A percentile compares a stretch with the other conserved stretches of the same genome.
Conservation (phyloP, 2,329 filamentous ascomycete genomes). For the Ophiostoma sp. region DNA sequence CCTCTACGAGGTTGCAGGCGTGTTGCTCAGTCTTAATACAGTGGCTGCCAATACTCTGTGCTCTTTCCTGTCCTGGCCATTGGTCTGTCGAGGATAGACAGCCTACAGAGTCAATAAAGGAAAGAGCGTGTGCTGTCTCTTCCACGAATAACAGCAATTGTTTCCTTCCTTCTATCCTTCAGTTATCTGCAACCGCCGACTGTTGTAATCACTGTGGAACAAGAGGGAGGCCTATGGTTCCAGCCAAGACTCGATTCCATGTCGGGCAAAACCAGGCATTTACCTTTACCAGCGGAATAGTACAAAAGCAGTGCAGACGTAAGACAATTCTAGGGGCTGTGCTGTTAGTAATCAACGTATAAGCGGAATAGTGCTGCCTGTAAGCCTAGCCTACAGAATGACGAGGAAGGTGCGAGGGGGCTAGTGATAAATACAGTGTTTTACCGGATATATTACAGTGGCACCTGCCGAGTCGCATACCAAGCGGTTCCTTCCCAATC, state of each 20-base stretch:
- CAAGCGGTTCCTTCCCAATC: background rate
- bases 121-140: background rate
- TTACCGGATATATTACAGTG: slow-evolving; percentile 1
- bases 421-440: background rate
- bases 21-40: too few relatives aligned
- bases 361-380: background rate
- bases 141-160: background rate
- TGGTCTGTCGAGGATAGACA: too few relatives aligned
- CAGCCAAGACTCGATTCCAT: slow-evolving; percentile 8
- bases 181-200: background rate
- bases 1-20: too few relatives aligned
- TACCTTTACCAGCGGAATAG: background rate
- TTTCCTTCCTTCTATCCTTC: background rate
- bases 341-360: background rate
- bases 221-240: slow-evolving; percentile 3
- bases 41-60: too few relatives aligned
- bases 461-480: background rate
- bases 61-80: too few relatives aligned
- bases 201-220: slow-evolving; percentile 2
- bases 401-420: slow-evolving; percentile 13
- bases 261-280: background rate
- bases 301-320: background rate
- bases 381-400: background rate
- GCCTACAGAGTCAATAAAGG: background rate
- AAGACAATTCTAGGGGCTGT: background rate